Percentiles rank a stretch among this genome's conserved stretches.
phyloP scores from a whole-genome alignment of 257 asterid genomes.

The Solanum sitiens region DNA sequence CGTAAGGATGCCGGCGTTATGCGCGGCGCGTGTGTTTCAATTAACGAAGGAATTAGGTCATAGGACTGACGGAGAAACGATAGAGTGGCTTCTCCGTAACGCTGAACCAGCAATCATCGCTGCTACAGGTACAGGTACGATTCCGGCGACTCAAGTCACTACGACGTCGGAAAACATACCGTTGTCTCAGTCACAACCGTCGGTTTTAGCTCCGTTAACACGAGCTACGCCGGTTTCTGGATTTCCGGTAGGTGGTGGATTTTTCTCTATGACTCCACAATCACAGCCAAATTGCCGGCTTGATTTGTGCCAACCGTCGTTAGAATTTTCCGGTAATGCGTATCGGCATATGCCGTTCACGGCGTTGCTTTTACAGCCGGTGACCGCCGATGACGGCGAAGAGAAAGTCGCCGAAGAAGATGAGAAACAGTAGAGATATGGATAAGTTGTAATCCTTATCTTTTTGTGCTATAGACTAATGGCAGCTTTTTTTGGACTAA shows the following conservation, averaged over 20 bases:
- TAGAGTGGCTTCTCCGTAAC: constrained; percentile 71
- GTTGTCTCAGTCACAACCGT: constrained; percentile 4
- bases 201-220: not conserved
- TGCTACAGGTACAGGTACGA: constrained; percentile 61
- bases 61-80: constrained; percentile 76
- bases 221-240: not conserved
- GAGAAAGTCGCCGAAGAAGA: not conserved
- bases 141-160: constrained; percentile 35
- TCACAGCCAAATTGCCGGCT: constrained; percentile 29
- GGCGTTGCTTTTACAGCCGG: constrained; percentile 54
- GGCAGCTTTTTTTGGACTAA: not conserved
- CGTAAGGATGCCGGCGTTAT: constrained; percentile 65
- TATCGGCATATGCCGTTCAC: constrained; percentile 61
- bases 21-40: constrained; percentile 81
- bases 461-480: not conserved
- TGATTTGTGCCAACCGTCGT: constrained; percentile 34
- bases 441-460: not conserved
- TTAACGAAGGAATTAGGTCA: constrained; percentile 70
- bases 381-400: constrained; percentile 24
- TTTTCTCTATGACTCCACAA: not conserved
- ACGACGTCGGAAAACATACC: constrained; percentile 2
- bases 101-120: constrained; percentile 58
- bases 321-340: constrained; percentile 19
- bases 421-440: not conserved
- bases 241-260: not conserved